phyloP scores from a whole-genome alignment of 208 protist genomes.

The Polymyxa betae region DNA sequence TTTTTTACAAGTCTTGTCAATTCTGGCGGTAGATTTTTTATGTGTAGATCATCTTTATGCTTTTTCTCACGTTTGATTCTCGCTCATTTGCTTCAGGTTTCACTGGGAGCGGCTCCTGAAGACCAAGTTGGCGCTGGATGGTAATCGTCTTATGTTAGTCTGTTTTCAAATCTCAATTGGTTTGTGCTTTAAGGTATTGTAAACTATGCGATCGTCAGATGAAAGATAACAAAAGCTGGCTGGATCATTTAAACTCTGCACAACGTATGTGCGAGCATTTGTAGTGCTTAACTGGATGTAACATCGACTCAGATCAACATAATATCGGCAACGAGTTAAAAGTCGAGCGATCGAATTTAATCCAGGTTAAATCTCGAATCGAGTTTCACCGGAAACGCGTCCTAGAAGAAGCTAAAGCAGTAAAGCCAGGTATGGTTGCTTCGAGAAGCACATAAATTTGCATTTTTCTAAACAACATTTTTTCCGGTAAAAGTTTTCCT shows the following conservation, averaged over 20 bases:
- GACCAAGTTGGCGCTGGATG: constrained; percentile 27
- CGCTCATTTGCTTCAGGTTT: neutral
- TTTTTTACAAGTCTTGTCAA: no score
- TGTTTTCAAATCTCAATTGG: neutral
- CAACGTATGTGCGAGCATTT: neutral
- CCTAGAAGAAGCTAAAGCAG: neutral
- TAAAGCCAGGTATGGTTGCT: neutral
- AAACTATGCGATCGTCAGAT: constrained; percentile 15
- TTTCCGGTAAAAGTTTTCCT: no score
- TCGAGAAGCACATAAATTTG: neutral
- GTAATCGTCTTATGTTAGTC: neutral
- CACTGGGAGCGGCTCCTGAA: neutral
- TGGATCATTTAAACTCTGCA: constrained; percentile 27
- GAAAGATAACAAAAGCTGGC: constrained; percentile 40
- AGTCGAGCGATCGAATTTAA: neutral
- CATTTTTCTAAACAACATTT: neutral
- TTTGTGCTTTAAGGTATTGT: neutral
- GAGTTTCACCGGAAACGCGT: neutral
- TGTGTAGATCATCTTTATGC: no score
- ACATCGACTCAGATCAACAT: constrained; percentile 24
- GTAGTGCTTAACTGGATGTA: neutral
- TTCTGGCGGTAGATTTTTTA: no score
- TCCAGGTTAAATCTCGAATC: constrained; percentile 22
- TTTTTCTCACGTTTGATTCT: no score
- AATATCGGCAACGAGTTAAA: constrained; percentile 39